phyloP scores from a whole-genome alignment of 2,329 filamentous ascomycete genomes.

The Neopestalotiopsis rosae region DNA sequence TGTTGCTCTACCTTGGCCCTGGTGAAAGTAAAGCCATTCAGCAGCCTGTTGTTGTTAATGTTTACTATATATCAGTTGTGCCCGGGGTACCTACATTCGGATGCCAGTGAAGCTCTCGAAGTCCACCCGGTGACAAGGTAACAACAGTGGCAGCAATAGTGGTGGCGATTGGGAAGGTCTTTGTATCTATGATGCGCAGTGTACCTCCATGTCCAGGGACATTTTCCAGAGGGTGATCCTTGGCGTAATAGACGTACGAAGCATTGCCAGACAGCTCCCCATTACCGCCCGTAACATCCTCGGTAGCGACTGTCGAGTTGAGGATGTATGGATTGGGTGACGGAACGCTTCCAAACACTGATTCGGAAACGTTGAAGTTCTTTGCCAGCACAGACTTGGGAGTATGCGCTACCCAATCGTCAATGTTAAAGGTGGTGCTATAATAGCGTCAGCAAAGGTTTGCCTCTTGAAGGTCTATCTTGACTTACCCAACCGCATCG shows the following conservation, averaged over 20 bases:
- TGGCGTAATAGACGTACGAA: conserved; percentile 67
- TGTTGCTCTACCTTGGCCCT: conserved; percentile 65
- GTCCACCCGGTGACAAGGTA: conserved; percentile 64
- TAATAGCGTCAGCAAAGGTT: not conserved
- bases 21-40: conserved; percentile 75
- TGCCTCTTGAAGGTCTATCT: too few relatives aligned
- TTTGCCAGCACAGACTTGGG: conserved; percentile 68
- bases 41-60: conserved; percentile 59
- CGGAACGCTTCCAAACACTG: conserved; percentile 64
- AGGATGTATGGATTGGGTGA: conserved; percentile 65
- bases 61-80: too few relatives aligned
- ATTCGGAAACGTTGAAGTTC: conserved; percentile 69
- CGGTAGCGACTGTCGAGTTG: conserved; percentile 57
- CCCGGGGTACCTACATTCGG: conserved; percentile 57
- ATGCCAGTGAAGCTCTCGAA: conserved; percentile 74
- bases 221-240: conserved; percentile 58
- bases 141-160: conserved; percentile 71
- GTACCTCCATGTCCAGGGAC: conserved; percentile 67
- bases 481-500: conserved; percentile 60
- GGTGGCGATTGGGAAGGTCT: conserved; percentile 69
- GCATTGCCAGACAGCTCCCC: conserved; percentile 59
- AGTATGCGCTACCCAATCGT: conserved; percentile 73
- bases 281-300: conserved; percentile 50
- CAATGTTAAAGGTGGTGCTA: conserved; percentile 73
- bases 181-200: conserved; percentile 69